Evolutionary conservation across 805 yeast genomes (phyloP), one percentile per base, ranked within the genome.

Genomic region (Hyphopichia homilentoma): DNA sequence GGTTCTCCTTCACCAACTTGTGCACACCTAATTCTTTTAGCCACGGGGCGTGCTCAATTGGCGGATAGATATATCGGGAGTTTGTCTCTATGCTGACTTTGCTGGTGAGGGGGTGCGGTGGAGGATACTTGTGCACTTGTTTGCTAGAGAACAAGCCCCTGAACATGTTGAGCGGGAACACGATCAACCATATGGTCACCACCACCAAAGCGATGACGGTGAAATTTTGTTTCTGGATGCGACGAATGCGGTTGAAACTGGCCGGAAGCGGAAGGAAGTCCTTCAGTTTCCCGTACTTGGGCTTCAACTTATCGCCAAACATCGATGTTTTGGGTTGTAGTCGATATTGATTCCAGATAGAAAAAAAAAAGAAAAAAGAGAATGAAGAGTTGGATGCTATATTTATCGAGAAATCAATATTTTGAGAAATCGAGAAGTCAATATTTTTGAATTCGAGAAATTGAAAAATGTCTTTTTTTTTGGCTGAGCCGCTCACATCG

Each of bases 21-120:
- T 68, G 65, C 14, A 77, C 54, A 2, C 78, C 73, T 31, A 83
- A 49, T 36, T 79, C 80, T 42, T 75, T 73, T 38, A 84, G 62
- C 15, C 70, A 52, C 0, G 79, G 75, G 4, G 84, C 80, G 47
- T 83, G 80, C 42, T 83, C 88, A 22, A 82, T 69, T n/a, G 77
- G 73, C n/a, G 93, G 93, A 48, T 73, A 83, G 9, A 84, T 79
- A 47, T 75, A 69, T 23, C 68, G 64, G 13, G 77, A 68, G 8
- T 64, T 56, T 11, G 81, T 72, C 14, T 62, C 65, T 17, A 77
- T 63, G 12, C 36, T 39, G 29, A 57, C 47, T 8, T 33, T 39
- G 22, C 61, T 49, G 11, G 69, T 61, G 25, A 47, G 50, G 5
- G 68, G 63, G 34, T 57, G 68, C 3, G 53, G 41, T 5, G 41